Conservation (phyloP, 2,329 filamentous ascomycete genomes). For the Whalleya microplaca region DNA sequence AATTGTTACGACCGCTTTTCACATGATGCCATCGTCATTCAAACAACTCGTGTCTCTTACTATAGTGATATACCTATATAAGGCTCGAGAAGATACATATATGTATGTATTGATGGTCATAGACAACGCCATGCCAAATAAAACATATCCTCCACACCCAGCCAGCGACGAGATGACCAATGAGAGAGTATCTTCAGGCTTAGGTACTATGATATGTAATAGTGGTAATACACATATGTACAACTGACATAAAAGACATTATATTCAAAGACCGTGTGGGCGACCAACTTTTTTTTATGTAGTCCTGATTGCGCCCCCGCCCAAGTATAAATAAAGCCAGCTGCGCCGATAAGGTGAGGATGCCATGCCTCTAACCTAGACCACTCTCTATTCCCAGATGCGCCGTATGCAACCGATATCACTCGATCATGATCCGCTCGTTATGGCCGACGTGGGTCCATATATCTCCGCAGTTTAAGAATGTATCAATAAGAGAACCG, state of each 20-base stretch:
- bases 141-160: no score
- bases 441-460: slow-evolving; percentile 17
- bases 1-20: no score
- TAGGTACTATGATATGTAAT: slow-evolving; percentile 23
- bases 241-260: slow-evolving; percentile 29
- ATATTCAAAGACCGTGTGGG: slow-evolving; percentile 32
- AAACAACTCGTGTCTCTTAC: no score
- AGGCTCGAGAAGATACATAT: no score
- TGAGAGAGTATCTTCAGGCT: slow-evolving; percentile 11
- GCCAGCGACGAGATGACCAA: neutral
- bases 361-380: slow-evolving; percentile 5
- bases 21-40: no score
- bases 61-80: no score
- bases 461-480: slow-evolving; percentile 14
- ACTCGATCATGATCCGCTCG: slow-evolving; percentile 26
- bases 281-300: slow-evolving; percentile 19
- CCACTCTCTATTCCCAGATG: slow-evolving; percentile 22
- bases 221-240: slow-evolving; percentile 18
- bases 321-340: slow-evolving; percentile 12
- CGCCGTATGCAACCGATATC: slow-evolving; percentile 22
- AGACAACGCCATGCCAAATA: neutral
- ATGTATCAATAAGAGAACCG: slow-evolving; percentile 32
- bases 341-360: slow-evolving; percentile 10
- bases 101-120: no score
- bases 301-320: slow-evolving; percentile 5